Evolutionary conservation across 345 rosid species (phyloP), one percentile per base, ranked within the genome.

Genomic region (Triadica sebifera): DNA sequence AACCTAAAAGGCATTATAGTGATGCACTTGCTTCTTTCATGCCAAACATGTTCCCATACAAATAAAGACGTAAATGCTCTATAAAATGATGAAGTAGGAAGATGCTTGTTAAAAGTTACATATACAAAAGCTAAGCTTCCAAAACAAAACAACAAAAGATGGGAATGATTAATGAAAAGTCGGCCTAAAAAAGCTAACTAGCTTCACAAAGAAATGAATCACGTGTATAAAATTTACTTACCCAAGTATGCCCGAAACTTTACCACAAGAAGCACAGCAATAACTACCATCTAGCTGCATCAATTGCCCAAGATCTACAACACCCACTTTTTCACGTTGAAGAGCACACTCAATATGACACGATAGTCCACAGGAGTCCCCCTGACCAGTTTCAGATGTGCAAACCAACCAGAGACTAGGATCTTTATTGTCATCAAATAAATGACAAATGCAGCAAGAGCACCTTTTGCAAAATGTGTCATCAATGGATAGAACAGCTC

Each of bases 271-370:
- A 74, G 93, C 94, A 80, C 99, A 96, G 62, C 98, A 93, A 73
- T 91, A 91, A 77, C 95, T 88, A 45, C 92, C 92, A 81, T 90
- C 95, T 69, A 90, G 85, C 85, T 87, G 92, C 95, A 90, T 90
- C 84, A 90, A 69, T 76, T 90, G 95, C 66, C 95, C 95, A 72
- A 86, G 87, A 85, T 90, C 86, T 51, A 88, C 87, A 63, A 90
- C 96, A 51, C 99, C 99, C 37, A 88, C 96, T 81, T 96, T 93
- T 75, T 88, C 81, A 19, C 75, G 85, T 76, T 85, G 89, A 76
- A 96, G 92, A 25, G 97, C 98, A 84, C 99, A 96, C 72, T 91
- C 99, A 39, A 93, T 81, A 47, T 96, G 99, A 82, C 98, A 96
- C 49, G 99, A 91, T 47, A 89, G 78, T 46, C 96, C 97, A 77